Evolutionary conservation across 441 rosid genomes (phyloP).

Genomic region (Biscutella laevigata): DNA sequence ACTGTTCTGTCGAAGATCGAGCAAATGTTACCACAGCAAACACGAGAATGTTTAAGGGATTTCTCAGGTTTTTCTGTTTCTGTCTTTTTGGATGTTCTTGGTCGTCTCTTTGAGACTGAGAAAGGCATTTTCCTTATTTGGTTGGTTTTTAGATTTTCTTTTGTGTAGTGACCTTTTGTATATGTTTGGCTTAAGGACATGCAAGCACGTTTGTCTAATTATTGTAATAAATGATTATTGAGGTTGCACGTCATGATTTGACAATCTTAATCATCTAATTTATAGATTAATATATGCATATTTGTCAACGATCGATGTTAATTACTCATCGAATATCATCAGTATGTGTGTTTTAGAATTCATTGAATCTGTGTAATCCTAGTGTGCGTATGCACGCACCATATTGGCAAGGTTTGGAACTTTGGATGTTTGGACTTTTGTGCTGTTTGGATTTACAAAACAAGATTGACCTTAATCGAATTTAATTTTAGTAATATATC

Average conservation of each 20-base stretch:
- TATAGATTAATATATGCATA: no score
- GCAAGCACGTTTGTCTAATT: slow-evolving; percentile 21
- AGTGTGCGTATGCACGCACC: no score
- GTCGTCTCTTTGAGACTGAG: slow-evolving; percentile 41
- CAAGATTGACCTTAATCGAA: no score
- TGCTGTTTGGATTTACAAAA: no score
- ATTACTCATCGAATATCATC: no score
- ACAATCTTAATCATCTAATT: no score
- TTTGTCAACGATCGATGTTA: no score
- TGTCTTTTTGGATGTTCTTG: slow-evolving; percentile 29
- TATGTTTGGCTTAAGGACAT: slow-evolving; percentile 1
- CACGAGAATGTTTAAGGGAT: slow-evolving; percentile 7
- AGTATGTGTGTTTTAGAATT: no score
- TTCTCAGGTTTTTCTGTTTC: slow-evolving; percentile 22
- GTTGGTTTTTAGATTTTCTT: not conserved
- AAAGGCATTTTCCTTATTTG: slow-evolving; percentile 39
- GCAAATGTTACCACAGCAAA: slow-evolving; percentile 13
- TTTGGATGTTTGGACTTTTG: no score
- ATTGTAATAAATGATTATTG: slow-evolving; percentile 3
- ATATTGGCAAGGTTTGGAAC: no score
- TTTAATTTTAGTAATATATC: no score
- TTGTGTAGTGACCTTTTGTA: slow-evolving; percentile 7
- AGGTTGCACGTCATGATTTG: slow-evolving; percentile 19
- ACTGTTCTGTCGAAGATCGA: slow-evolving; percentile 27
- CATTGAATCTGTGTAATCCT: no score